Conservation (phyloP, 805 yeast genomes). For the Starmerella floricola region DNA sequence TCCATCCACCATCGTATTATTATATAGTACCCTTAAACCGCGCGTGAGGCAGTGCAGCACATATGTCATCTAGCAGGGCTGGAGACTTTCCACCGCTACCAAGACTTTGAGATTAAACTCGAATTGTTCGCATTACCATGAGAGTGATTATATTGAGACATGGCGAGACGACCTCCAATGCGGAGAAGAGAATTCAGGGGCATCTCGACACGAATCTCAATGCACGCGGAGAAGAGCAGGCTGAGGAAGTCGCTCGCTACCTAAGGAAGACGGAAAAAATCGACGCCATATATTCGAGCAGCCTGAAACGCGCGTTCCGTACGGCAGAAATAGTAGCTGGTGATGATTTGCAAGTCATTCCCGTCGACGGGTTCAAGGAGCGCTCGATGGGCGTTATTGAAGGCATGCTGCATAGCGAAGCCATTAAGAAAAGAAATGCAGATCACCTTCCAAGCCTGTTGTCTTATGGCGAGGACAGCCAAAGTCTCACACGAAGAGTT, state of each 20-base stretch:
- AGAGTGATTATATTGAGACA: conserved; percentile 19
- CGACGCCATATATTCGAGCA: conserved; percentile 20
- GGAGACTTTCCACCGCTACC: no score
- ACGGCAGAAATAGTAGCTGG: conserved; percentile 21
- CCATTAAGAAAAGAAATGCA: conserved; percentile 3
- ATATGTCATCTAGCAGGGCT: no score
- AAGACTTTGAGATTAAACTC: background rate
- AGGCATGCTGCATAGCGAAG: conserved; percentile 17
- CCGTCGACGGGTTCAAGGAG: conserved; percentile 17
- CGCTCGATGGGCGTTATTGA: conserved; percentile 21
- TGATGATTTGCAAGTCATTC: background rate
- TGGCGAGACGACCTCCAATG: conserved; percentile 23
- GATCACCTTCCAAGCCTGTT: conserved; percentile 10
- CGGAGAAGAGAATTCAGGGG: conserved; percentile 21
- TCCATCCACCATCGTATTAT: no score
- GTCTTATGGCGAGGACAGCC: conserved; percentile 19
- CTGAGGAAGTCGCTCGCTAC: conserved; percentile 10
- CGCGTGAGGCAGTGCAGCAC: no score
- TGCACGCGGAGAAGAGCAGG: conserved; percentile 20
- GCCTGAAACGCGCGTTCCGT: conserved; percentile 18
- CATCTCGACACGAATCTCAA: conserved; percentile 20
- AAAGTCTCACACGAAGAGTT: conserved; percentile 11
- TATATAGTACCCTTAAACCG: no score
- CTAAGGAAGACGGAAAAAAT: conserved; percentile 10
- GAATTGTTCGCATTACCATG: conserved; percentile 5